A percentile compares a stretch with the other conserved stretches of the same genome.
Evolutionary conservation across 1,139 yeast genomes (phyloP).

Genomic region (Suhomyces anneliseae): DNA sequence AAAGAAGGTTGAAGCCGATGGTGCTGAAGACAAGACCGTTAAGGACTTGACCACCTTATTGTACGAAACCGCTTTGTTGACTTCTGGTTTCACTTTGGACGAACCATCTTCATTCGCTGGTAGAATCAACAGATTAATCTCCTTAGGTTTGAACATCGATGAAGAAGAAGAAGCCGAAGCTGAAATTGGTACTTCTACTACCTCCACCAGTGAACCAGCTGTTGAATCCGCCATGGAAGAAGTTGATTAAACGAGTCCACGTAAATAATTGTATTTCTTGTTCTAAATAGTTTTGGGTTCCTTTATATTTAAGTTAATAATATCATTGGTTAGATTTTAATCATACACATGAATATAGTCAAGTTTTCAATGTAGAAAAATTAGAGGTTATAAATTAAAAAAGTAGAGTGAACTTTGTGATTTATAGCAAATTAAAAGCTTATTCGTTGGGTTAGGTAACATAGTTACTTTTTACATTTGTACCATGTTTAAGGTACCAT

Average conservation of each 20-base stretch:
- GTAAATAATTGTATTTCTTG: conserved; percentile 13
- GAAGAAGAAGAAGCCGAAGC: conserved; percentile 60
- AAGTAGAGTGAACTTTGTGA: too few species aligned
- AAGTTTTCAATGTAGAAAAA: too few species aligned
- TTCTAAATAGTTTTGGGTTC: conserved; percentile 11
- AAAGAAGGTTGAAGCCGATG: conserved; percentile 94
- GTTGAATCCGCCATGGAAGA: conserved; percentile 99
- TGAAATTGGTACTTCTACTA: conserved; percentile 49
- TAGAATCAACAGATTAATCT: conserved; percentile 97
- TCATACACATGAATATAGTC: neutral
- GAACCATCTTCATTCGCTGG: conserved; percentile 97
- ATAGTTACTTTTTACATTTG: too few species aligned
- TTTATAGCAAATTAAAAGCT: too few species aligned
- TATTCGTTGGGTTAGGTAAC: too few species aligned
- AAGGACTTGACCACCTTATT: conserved; percentile 95
- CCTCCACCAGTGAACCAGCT: conserved; percentile 58
- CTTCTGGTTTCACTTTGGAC: conserved; percentile 98
- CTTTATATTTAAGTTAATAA: conserved; percentile 5
- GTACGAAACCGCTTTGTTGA: conserved; percentile 96
- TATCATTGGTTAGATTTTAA: conserved; percentile 5
- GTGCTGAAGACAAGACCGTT: conserved; percentile 97
- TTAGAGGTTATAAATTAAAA: too few species aligned
- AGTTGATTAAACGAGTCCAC: conserved; percentile 66
- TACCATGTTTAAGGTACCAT: too few species aligned
- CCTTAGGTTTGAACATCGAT: conserved; percentile 97